Conservation (phyloP, 495 filamentous ascomycete genomes). For the Recurvomyces mirabilis region DNA sequence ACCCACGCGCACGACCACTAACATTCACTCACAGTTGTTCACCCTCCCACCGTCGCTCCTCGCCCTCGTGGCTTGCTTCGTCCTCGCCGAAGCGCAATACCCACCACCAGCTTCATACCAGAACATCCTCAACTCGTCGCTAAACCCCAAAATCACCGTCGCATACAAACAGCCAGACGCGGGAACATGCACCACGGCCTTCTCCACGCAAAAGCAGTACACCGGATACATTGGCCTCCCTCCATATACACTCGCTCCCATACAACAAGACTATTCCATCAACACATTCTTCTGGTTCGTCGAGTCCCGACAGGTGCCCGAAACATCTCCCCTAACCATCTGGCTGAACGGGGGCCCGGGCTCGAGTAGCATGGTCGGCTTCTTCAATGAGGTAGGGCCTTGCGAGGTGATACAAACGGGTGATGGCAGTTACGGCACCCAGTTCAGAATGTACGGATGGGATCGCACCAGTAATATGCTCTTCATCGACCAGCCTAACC, state of each 20-base stretch:
- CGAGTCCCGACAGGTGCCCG: slow-evolving; percentile 33
- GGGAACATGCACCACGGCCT: slow-evolving; percentile 33
- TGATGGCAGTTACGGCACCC: slow-evolving; percentile 30
- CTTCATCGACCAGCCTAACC: slow-evolving; percentile 34
- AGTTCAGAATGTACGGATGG: slow-evolving; percentile 30
- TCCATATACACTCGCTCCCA: slow-evolving; percentile 37
- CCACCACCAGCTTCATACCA: slow-evolving; percentile 30
- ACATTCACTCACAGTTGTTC: too few species aligned
- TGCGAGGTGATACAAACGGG: slow-evolving; percentile 31
- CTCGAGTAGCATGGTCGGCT: slow-evolving; percentile 30
- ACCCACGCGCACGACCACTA: too few species aligned
- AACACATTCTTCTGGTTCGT: slow-evolving; percentile 42
- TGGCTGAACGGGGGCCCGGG: slow-evolving; percentile 61
- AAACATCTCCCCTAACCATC: slow-evolving; percentile 34
- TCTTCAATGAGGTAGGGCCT: slow-evolving; percentile 35
- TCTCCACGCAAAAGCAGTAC: slow-evolving; percentile 27
- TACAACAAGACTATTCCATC: slow-evolving; percentile 51
- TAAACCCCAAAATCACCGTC: slow-evolving; percentile 48
- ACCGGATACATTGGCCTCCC: slow-evolving; percentile 39
- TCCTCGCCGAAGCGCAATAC: slow-evolving; percentile 5
- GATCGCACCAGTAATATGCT: slow-evolving; percentile 33
- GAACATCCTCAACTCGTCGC: slow-evolving; percentile 44
- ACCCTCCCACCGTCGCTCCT: slow-evolving; percentile 11
- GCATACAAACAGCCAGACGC: slow-evolving; percentile 45
- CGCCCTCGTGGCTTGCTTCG: slow-evolving; percentile 9